A percentile compares a stretch with the other conserved stretches of the same genome.
Conservation (phyloP, 2,329 filamentous ascomycete genomes). For the Diplocarpon rosae region DNA sequence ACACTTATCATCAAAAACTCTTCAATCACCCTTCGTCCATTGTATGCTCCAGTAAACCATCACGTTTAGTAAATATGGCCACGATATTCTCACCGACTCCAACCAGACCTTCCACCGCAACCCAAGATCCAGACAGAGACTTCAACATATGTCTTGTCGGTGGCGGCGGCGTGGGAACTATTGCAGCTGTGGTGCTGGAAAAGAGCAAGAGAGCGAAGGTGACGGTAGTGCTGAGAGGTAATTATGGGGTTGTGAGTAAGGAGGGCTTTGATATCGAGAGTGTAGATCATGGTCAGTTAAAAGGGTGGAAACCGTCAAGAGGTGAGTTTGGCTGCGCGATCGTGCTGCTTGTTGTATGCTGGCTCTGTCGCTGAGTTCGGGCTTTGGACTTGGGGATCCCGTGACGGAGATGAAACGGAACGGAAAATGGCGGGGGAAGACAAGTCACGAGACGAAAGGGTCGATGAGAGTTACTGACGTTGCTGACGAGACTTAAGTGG, state of each 20-base stretch:
- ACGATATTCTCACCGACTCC: constrained; percentile 3
- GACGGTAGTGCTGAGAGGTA: constrained; percentile 16
- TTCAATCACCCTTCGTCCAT: background rate
- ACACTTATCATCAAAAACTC: background rate
- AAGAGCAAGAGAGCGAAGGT: constrained; percentile 14
- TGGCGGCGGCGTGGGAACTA: constrained; percentile 18
- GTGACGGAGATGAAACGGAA: background rate
- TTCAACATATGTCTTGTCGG: constrained; percentile 17
- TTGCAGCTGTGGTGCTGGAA: constrained; percentile 15
- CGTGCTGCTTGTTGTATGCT: no score
- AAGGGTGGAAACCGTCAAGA: constrained; percentile 15
- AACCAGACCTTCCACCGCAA: constrained; percentile 1
- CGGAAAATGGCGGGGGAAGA: no score
- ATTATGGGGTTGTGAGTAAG: constrained; percentile 14
- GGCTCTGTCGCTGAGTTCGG: background rate
- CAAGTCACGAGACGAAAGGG: background rate
- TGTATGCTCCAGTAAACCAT: background rate
- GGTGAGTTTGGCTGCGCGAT: constrained; percentile 2
- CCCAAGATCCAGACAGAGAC: constrained; percentile 6
- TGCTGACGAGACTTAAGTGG: constrained; percentile 3
- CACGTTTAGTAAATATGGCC: background rate
- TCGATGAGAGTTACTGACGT: background rate
- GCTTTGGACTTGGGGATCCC: background rate
- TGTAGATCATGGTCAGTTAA: constrained; percentile 16
- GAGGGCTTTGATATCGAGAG: constrained; percentile 19